Base-by-base conservation (phyloP, 2,329 filamentous ascomycete genomes). In the Fusarium dlaminii region DNA sequence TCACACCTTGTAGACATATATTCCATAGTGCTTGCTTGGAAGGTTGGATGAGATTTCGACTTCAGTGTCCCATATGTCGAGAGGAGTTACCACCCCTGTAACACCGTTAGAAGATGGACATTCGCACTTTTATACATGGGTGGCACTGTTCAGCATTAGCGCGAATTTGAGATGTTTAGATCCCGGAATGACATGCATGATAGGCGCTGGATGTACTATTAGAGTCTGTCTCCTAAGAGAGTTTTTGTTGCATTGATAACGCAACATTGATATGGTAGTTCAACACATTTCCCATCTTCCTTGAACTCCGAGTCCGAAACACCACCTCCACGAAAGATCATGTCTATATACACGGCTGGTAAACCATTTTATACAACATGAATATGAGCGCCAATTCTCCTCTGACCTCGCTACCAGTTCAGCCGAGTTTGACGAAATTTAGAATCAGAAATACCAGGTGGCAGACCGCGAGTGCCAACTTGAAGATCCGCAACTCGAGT, bases 41-140 rank as follows among this genome's bases (percentile, higher is more conserved):
- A 84, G 95, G 94, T 43, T 98, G 96, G 96, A 96, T 99, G 93
- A 89, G 94, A 80, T 95, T 97, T 81, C 86, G 96, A 66, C 83
- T 99, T 79, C 94, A 98, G 84, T 99, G 96, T 84, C 96, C 96
- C 2, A 98, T 98, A 75, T 98, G 96, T 83, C 89, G 96, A 76
- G 95, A 98, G 84, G 92, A 93, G 67, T 82, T 98, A 78, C 96
- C 96, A 58, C 94, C 95, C 48, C 83, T 98, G 80, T 98, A 85
- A 60, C 17, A 40, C 27, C 42, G 15, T 30, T 30, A 40, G 27
- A 56, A 45, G 27, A 13, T 24, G 24, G 34, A 18, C 14, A 46
- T 46, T 45, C 20, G 34, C 55, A 45, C 22, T 55, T 45, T 22
- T 34, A 45, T 43, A 49, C n/a, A n/a, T 66, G 34, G 22, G 24